These are phyloP conservation scores for Kwoniella bestiolae DNA, from an alignment of 768 basidiomycete genomes.

Conservation along the genomic window DNA sequence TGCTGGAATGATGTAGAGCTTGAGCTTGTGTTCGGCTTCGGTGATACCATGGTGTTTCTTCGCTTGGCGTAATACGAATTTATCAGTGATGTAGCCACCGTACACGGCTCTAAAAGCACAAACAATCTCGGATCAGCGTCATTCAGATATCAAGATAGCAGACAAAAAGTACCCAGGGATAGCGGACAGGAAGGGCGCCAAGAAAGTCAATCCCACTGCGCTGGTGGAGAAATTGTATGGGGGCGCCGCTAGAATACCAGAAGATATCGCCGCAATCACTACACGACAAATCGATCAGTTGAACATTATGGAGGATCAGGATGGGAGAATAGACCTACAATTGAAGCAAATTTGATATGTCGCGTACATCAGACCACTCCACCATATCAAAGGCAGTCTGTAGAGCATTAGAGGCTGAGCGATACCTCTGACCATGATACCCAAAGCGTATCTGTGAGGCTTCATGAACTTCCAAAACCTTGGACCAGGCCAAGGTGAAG, in stretches of 20 bases:
- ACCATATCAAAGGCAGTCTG: constrained; percentile 18
- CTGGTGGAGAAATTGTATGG: constrained; percentile 26
- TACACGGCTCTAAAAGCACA: constrained; percentile 26
- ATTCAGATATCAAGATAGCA: too few relatives aligned
- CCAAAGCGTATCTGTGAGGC: constrained; percentile 10
- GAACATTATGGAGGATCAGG: background rate
- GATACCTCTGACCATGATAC: constrained; percentile 21
- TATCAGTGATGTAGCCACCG: constrained; percentile 23
- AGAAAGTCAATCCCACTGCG: constrained; percentile 22
- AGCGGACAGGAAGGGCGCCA: constrained; percentile 13
- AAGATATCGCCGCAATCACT: constrained; percentile 19
- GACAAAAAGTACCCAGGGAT: constrained; percentile 28
- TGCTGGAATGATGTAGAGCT: constrained; percentile 24
- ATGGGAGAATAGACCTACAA: constrained; percentile 4
- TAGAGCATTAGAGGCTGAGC: constrained; percentile 17
- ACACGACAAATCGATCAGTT: background rate
- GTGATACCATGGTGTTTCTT: constrained; percentile 24
- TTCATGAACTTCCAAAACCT: constrained; percentile 18
- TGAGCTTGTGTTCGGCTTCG: constrained; percentile 32
- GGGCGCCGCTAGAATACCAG: constrained; percentile 12
- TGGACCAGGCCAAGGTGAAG: constrained; percentile 8
- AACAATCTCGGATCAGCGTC: too few relatives aligned
- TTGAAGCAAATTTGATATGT: constrained; percentile 27
- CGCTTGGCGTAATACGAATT: constrained; percentile 19
- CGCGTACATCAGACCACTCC: constrained; percentile 21